Conservation (phyloP, 2,329 filamentous ascomycete genomes). For the Gremmenia infestans region DNA sequence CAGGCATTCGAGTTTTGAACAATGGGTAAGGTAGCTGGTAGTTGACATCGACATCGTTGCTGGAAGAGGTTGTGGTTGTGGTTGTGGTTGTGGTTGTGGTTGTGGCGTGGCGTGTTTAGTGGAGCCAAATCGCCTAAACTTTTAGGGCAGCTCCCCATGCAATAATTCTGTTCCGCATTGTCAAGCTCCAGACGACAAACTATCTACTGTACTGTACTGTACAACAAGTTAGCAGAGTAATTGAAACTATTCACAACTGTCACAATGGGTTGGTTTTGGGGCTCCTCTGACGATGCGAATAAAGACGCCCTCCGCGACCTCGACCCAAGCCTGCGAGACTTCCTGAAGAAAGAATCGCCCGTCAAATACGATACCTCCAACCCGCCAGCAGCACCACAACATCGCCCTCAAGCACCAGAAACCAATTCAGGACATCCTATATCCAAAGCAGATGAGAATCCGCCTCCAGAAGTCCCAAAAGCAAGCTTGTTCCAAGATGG, state of each 20-base stretch:
- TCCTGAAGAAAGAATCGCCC: slow-evolving; percentile 62
- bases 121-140: neutral
- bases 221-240: neutral
- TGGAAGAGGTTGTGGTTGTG: no score
- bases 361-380: slow-evolving; percentile 37
- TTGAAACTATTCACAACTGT: neutral
- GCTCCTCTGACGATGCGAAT: slow-evolving; percentile 19
- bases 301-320: slow-evolving; percentile 54
- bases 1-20: no score
- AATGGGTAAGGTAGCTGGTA: no score
- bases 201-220: neutral
- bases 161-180: neutral
- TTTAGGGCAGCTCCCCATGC: neutral
- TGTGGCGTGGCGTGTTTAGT: no score
- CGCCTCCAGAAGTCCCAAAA: slow-evolving; percentile 19
- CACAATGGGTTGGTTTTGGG: slow-evolving; percentile 34
- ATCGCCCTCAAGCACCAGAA: slow-evolving; percentile 3
- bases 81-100: no score
- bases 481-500: slow-evolving; percentile 63
- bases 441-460: neutral
- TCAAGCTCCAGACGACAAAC: neutral
- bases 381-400: slow-evolving; percentile 11
- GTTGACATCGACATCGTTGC: no score
- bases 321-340: slow-evolving; percentile 60
- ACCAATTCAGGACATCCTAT: slow-evolving; percentile 7